These are phyloP conservation scores for Lithohypha guttulata DNA, from an alignment of 2,329 filamentous ascomycete species.

Conservation along the genomic window DNA sequence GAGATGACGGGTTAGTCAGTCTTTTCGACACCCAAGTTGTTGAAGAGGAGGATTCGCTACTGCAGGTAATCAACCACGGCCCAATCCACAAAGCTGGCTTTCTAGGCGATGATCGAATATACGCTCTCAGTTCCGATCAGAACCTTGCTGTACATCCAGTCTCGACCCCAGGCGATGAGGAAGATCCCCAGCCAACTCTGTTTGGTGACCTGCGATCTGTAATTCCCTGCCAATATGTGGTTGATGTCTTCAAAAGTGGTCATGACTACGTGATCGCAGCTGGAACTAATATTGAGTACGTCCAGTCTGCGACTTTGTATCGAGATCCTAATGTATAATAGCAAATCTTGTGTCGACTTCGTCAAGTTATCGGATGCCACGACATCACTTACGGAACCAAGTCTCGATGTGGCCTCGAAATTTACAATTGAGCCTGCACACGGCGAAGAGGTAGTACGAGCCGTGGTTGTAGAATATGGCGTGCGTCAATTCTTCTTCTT, in stretches of 20 bases:
- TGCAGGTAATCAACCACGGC: constrained; percentile 52
- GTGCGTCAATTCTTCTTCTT: too few relatives aligned
- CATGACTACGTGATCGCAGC: constrained; percentile 18
- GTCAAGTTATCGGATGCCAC: constrained; percentile 22
- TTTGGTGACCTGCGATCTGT: constrained; percentile 48
- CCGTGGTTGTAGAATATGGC: constrained; percentile 34
- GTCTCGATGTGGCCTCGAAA: constrained; percentile 31
- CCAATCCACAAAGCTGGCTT: constrained; percentile 54
- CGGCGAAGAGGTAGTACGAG: constrained; percentile 38
- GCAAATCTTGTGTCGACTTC: constrained; percentile 28
- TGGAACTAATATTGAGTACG: constrained; percentile 19
- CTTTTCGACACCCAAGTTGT: constrained; percentile 47
- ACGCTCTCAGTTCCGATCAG: constrained; percentile 53
- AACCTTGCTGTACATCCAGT: constrained; percentile 46
- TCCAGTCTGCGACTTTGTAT: not conserved
- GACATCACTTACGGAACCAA: constrained; percentile 26
- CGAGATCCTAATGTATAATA: constrained; percentile 6
- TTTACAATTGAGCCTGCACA: constrained; percentile 37
- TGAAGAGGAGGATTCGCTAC: constrained; percentile 52
- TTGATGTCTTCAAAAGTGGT: constrained; percentile 36
- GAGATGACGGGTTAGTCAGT: constrained; percentile 53
- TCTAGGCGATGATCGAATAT: constrained; percentile 42
- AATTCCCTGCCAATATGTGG: constrained; percentile 49
- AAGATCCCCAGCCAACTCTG: constrained; percentile 35
- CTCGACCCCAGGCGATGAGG: constrained; percentile 38